Base-by-base conservation (phyloP, 371 early-diverging fungal genomes). In the Smittium mucronatum region DNA sequence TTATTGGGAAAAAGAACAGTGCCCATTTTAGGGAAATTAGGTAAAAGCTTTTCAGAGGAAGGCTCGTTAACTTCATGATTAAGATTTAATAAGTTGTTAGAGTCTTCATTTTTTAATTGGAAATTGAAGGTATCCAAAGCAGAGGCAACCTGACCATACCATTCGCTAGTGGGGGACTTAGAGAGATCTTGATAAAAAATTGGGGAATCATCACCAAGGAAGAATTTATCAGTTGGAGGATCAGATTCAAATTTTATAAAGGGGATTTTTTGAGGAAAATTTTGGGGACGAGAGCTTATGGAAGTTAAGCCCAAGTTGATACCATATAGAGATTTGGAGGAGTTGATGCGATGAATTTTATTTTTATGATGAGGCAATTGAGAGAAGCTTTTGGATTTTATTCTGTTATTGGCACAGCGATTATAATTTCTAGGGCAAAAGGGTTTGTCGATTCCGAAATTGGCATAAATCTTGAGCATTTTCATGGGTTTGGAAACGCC, bases 401-500 rank as follows among this genome's bases (percentile, higher is more conserved):
- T 47, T 47, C 47, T 47, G 47, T 47, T 47, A 21, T 5, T 21
- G 59, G 16, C 26, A 59, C 2, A 2, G 15, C 59, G 11, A 2
- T 59, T 59, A 5, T 59, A n/a, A 2, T 25, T 69, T 36, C 79
- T 74, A 32, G 74, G 69, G 33, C 79, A 79, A 26, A 78, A 74
- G 36, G 58, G 73, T 16, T 70, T 8, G 0, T 32, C 29, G 2
- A 70, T 25, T 32, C 57, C 66, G 1, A 72, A 70, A 36, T 79
- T 79, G 15, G 79, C 64, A 35, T 79, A 76, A 8, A 79, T 72
- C n/a, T 78, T 75, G 0, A 72, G 72, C 58, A 78, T 66, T 5
- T 75, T 68, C 69, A 75, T 74, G 1, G 73, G 66, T 21, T 69
- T 71, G 25, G 82, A 72, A 16, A 85, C 83, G 11, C 84, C 79